Evolutionary conservation across 441 rosid species (phyloP).

Genomic region (Adansonia gregorii): DNA sequence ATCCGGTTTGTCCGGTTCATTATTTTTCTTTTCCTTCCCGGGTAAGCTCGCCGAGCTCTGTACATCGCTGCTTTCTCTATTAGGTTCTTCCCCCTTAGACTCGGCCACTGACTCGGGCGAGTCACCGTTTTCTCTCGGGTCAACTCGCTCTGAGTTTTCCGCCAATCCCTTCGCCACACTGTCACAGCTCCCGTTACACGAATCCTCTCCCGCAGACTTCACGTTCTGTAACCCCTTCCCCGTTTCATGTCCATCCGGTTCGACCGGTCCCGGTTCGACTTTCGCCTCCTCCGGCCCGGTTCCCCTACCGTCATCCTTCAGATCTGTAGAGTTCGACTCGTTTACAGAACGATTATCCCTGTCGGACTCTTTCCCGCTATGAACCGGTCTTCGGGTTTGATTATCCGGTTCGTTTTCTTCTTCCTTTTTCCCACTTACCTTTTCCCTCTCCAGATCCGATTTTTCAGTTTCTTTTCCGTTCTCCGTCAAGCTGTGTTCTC

Average conservation of each 20-base stretch:
- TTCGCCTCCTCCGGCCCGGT: conserved; percentile 29
- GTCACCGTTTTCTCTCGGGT: conserved; percentile 37
- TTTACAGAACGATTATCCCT: conserved; percentile 43
- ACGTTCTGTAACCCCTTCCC: conserved; percentile 25
- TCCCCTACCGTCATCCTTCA: conserved; percentile 29
- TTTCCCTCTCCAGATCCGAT: conserved; percentile 38
- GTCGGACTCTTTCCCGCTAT: conserved; percentile 37
- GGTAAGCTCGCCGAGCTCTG: conserved; percentile 66
- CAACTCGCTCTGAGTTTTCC: conserved; percentile 39
- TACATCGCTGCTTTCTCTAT: conserved; percentile 52
- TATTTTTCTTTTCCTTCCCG: conserved; percentile 38
- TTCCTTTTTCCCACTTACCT: conserved; percentile 8
- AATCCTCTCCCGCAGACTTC: conserved; percentile 38
- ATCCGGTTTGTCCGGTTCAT: conserved; percentile 30
- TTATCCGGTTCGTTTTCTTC: neutral
- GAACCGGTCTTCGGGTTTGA: conserved; percentile 5
- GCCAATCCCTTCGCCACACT: conserved; percentile 43
- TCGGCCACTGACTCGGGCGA: conserved; percentile 47
- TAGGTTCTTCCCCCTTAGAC: conserved; percentile 36
- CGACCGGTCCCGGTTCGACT: conserved; percentile 25
- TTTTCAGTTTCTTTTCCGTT: conserved; percentile 27
- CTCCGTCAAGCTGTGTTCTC: conserved; percentile 40
- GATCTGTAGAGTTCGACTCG: conserved; percentile 54
- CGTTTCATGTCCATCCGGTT: conserved; percentile 12
- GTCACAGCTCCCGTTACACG: conserved; percentile 45